Evolutionary conservation across 495 filamentous ascomycete genomes (phyloP), one percentile per base, ranked within the genome.

Genomic region (Talaromyces proteolyticus): DNA sequence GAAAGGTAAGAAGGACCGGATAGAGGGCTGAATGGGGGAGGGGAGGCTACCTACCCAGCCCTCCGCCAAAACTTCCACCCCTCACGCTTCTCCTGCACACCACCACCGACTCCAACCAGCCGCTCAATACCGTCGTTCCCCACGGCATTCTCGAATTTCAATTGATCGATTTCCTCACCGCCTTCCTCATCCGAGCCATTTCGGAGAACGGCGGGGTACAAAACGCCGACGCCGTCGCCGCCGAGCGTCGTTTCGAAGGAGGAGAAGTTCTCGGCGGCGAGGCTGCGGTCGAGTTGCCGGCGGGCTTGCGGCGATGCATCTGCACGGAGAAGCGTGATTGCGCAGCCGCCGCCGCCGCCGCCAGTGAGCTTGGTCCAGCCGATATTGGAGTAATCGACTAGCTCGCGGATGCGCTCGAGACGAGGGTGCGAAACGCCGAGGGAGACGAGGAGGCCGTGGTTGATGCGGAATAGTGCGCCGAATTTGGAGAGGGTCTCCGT

Each of bases 1-100:
- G 29, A 34, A 34, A 34, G 29, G 29, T 10, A 34, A 34, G 14
- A 4, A 34, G 14, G 29, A 34, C n/a, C n/a, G n/a, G n/a, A n/a
- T n/a, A n/a, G n/a, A n/a, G n/a, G n/a, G n/a, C n/a, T n/a, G 20
- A 42, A 42, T 14, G 19, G 19, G 19, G 11, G 43, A 46, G 2
- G 5, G 16, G 21, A 26, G 37, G 2, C 21, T 47, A 47, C 17
- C 22, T 37, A 47, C 42, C 47, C 34, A 50, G n/a, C 34, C 39
- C 16, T 68, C 60, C 81, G 84, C 93, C 93, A 98, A 65, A 96
- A 97, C 65, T 91, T 93, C 93, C 93, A 97, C 0, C 86, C 88
- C 57, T 86, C 85, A 46, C 84, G 73, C 51, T 86, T 87, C 19
- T 85, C 80, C 29, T 82, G 75, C 17, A 84, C 76, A 19, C 84